Evolutionary conservation across 192 early-diverging fungal species (phyloP).

Genomic region (Coemansia javaensis): DNA sequence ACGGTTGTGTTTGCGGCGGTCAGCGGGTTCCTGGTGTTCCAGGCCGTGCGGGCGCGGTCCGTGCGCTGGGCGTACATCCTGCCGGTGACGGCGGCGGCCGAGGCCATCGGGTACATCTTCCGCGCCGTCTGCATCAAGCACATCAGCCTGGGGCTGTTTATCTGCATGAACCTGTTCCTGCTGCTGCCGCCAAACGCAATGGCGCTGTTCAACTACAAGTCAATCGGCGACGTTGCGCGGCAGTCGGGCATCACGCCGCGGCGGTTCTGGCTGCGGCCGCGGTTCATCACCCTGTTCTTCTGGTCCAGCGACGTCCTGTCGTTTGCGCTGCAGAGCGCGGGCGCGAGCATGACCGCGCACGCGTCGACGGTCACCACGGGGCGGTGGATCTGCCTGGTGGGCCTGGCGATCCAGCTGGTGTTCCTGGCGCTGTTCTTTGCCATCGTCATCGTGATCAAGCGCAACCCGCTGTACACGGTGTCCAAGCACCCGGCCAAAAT

Average conservation of each 20-base stretch:
- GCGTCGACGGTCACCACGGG: conserved; percentile 4
- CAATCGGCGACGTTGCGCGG: conserved; percentile 28
- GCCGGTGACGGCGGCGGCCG: conserved; percentile 24
- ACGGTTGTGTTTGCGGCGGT: conserved; percentile 6
- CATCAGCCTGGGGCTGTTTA: conserved; percentile 16
- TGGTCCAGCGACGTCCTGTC: conserved; percentile 45
- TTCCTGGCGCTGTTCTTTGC: conserved; percentile 24
- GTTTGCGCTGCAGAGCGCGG: conserved; percentile 28
- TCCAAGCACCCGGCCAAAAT: conserved; percentile 1
- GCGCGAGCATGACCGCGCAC: conserved; percentile 19
- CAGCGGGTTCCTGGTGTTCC: neutral
- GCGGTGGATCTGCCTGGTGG: conserved; percentile 25
- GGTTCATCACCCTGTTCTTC: conserved; percentile 43
- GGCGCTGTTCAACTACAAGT: conserved; percentile 46
- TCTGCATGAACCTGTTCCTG: conserved; percentile 32
- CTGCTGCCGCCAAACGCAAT: conserved; percentile 44
- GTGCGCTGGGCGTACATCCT: conserved; percentile 24
- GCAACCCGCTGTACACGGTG: conserved; percentile 11
- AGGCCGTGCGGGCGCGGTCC: conserved; percentile 1
- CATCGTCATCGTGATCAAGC: conserved; percentile 2
- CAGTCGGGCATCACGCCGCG: neutral
- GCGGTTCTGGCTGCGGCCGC: conserved; percentile 19
- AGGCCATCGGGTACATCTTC: conserved; percentile 35
- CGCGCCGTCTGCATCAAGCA: conserved; percentile 25
- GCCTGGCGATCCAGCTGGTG: conserved; percentile 24